These are phyloP conservation scores for Bertia moriformis DNA, from an alignment of 2,329 filamentous ascomycete species.

Conservation along the genomic window DNA sequence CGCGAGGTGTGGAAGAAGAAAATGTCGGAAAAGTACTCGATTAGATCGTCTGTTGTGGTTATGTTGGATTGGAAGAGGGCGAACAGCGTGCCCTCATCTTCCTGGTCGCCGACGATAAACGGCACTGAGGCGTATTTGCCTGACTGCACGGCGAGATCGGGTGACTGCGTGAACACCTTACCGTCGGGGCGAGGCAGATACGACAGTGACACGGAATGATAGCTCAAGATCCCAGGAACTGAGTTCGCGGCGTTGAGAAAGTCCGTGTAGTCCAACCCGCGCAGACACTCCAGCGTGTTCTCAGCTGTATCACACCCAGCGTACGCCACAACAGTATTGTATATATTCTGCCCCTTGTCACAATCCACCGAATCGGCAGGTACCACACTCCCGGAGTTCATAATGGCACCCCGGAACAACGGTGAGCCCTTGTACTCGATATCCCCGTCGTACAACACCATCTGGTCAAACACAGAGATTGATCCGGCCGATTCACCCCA, in stretches of 20 bases:
- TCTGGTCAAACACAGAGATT: slow-evolving; percentile 65
- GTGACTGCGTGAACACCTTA: slow-evolving; percentile 41
- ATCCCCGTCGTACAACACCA: slow-evolving; percentile 59
- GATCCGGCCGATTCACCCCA: slow-evolving; percentile 62
- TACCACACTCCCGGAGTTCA: slow-evolving; percentile 55
- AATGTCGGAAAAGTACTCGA: slow-evolving; percentile 41
- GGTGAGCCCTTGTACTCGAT: slow-evolving; percentile 60
- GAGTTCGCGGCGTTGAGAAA: slow-evolving; percentile 56
- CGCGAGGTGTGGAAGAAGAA: slow-evolving; percentile 45
- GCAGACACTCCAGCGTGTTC: slow-evolving; percentile 53
- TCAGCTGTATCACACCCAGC: slow-evolving; percentile 43
- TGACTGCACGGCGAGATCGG: slow-evolving; percentile 36
- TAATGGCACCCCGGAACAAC: slow-evolving; percentile 64
- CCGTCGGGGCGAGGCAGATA: slow-evolving; percentile 66
- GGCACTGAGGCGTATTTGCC: slow-evolving; percentile 45
- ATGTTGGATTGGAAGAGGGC: slow-evolving; percentile 56
- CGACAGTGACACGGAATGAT: slow-evolving; percentile 53
- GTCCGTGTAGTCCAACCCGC: slow-evolving; percentile 38
- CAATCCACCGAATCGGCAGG: slow-evolving; percentile 51
- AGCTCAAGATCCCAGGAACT: slow-evolving; percentile 54
- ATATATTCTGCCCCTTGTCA: slow-evolving; percentile 48
- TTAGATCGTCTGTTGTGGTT: slow-evolving; percentile 40
- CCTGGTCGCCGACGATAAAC: slow-evolving; percentile 59
- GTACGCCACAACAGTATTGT: slow-evolving; percentile 42
- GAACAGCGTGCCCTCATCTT: slow-evolving; percentile 70